Evolutionary conservation across 345 rosid species (phyloP), one percentile per base, ranked within the genome.

Genomic region (Boechera stricta): DNA sequence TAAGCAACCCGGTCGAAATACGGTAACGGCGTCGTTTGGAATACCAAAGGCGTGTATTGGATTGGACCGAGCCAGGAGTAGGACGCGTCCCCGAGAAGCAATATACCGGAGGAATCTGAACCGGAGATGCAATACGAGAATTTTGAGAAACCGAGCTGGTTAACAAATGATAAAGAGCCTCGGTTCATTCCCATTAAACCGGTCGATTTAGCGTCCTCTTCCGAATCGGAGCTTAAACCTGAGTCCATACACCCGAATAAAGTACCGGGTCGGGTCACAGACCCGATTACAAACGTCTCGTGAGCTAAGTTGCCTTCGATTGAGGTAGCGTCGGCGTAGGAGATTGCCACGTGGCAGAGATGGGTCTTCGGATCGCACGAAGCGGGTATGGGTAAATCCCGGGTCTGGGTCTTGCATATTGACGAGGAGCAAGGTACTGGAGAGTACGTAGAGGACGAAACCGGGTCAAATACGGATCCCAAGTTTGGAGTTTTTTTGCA

Each of bases 111-210:
- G 42, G 93, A 89, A 76, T 86, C 89, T 2, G 69, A 44, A 54
- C 89, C 90, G 82, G 97, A 91, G 52, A 91, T 91, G 79, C 97
- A 91, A 28, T 89, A 91, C 15, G 97, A 91, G 77, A 91, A 91
- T 80, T 89, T 91, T 1, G 87, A 78, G 47, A 84, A 83, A 44
- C 89, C 87, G 81, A 87, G 77, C 71, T 91, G 97, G 75, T 79
- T 85, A 21, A 91, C 86, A 12, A 91, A 89, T 2, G 97, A 91
- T 65, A 91, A 78, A 1, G 94, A 85, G 0, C 97, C 94, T 5
- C 89, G 92, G 79, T 91, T 91, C 97, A 91, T 86, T 1, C 97
- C 97, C 88, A 91, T 87, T 58, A 91, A 65, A 66, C 97, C 97
- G 44, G 97, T 87, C 0, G 89, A 83, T 79, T 75, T 86, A 2